A percentile compares a stretch with the other conserved stretches of the same genome.
These are phyloP conservation scores for Pseudogymnoascus destructans DNA, from an alignment of 2,329 filamentous ascomycete species.

Conservation along the genomic window DNA sequence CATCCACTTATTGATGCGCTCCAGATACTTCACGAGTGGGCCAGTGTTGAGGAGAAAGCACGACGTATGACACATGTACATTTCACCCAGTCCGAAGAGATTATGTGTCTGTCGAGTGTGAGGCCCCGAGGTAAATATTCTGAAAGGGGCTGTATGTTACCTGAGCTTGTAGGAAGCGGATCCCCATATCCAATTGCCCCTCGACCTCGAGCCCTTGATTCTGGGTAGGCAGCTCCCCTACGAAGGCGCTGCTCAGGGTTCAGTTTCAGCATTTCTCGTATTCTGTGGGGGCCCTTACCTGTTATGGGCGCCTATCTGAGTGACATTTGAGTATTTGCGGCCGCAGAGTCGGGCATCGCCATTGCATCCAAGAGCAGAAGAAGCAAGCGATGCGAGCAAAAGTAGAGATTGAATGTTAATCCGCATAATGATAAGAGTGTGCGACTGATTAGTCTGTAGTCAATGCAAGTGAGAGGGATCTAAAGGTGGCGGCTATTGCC, in stretches of 20 bases:
- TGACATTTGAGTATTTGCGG: slow-evolving; percentile 61
- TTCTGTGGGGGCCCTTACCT: slow-evolving; percentile 44
- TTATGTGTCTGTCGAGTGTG: neutral
- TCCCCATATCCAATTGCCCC: slow-evolving; percentile 45
- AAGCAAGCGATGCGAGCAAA: slow-evolving; percentile 9
- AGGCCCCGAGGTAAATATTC: slow-evolving; percentile 34
- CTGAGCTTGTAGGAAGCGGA: slow-evolving; percentile 52
- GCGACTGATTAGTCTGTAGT: neutral
- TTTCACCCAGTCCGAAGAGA: slow-evolving; percentile 12
- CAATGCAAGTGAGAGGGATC: neutral
- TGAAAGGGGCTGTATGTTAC: slow-evolving; percentile 36
- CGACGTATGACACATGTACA: slow-evolving; percentile 45
- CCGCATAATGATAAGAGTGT: neutral
- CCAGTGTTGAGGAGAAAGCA: slow-evolving; percentile 49
- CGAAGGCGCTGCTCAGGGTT: slow-evolving; percentile 19
- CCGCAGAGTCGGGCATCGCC: slow-evolving; percentile 65
- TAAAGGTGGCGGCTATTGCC: neutral
- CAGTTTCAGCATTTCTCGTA: slow-evolving; percentile 31
- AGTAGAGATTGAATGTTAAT: neutral
- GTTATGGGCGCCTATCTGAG: slow-evolving; percentile 59
- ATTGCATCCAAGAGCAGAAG: slow-evolving; percentile 45
- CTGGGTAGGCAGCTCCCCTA: slow-evolving; percentile 21
- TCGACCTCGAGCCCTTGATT: slow-evolving; percentile 49
- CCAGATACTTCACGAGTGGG: slow-evolving; percentile 40
- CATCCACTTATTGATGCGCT: slow-evolving; percentile 46